Evolutionary conservation across 306 rosid species (phyloP).

Genomic region (Vigna reflexopilosa): DNA sequence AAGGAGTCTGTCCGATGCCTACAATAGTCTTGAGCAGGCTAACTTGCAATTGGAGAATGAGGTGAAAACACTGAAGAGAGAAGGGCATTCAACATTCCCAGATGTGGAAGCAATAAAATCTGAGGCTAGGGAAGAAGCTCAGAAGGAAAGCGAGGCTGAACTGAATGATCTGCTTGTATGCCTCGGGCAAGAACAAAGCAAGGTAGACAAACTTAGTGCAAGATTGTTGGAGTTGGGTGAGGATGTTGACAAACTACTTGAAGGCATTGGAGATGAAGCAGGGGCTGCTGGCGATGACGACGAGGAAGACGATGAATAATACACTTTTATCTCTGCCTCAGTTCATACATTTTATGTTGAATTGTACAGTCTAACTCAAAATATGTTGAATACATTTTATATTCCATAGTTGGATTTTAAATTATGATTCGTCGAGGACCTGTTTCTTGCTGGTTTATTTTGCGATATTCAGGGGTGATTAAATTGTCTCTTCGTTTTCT

Average conservation of each 20-base stretch:
- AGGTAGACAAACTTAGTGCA: slow-evolving; percentile 73
- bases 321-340: slow-evolving; percentile 16
- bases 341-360: slow-evolving; percentile 41
- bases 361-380: slow-evolving; percentile 55
- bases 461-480: slow-evolving; percentile 28
- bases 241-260: slow-evolving; percentile 83
- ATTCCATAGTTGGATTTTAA: slow-evolving; percentile 46
- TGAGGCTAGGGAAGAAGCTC: slow-evolving; percentile 98
- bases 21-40: slow-evolving; percentile 92
- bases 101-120: slow-evolving; percentile 82
- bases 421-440: slow-evolving; percentile 35
- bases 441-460: slow-evolving; percentile 34
- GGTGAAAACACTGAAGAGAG: slow-evolving; percentile 63
- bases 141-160: slow-evolving; percentile 92
- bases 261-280: slow-evolving; percentile 82
- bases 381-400: slow-evolving; percentile 19
- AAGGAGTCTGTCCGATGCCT: slow-evolving; percentile 90
- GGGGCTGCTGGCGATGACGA: slow-evolving; percentile 67
- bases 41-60: slow-evolving; percentile 81
- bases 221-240: slow-evolving; percentile 92
- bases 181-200: slow-evolving; percentile 98
- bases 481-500: not conserved
- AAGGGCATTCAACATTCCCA: slow-evolving; percentile 50
- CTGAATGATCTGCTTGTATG: slow-evolving; percentile 91
- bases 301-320: slow-evolving; percentile 59